Evolutionary conservation across 2,329 filamentous ascomycete genomes (phyloP), one percentile per base, ranked within the genome.

Genomic region (Microsporum ferrugineum): DNA sequence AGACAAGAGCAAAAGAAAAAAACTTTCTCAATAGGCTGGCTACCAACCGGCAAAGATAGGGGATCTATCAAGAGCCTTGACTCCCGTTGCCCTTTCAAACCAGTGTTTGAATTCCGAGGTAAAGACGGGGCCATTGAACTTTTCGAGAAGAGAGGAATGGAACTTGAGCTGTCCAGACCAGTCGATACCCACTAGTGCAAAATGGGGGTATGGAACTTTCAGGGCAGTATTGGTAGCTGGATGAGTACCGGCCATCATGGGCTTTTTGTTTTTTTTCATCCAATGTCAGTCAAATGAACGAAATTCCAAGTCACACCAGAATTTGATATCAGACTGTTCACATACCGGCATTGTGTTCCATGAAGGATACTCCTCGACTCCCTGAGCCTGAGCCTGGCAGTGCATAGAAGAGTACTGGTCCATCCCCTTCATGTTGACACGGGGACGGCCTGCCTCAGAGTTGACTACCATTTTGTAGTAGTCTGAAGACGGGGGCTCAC

Each of bases 101-200:
- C 60, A 49, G 12, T 62, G 57, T 38, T 62, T 63, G 12, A 63
- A 33, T 29, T 65, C 62, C 3, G 57, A 41, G 23, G 60, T 60
- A 38, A 65, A 63, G 23, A 65, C 49, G 33, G 60, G 49, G 27
- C 58, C 62, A 17, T 43, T 59, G 57, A 59, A 59, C 49, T 49
- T 59, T 41, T 59, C 58, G 58, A 65, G 53, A 36, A 58, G 60
- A 23, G 63, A 65, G 5, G 62, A 59, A 31, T 63, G 60, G 27
- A 58, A 59, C 49, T 49, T 60, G 38, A 65, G 57, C n/a, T 55
- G 51, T 58, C 63, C 63, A 10, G 43, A 55, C 23, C 60, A 53
- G 34, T 65, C 62, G 59, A 65, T 61, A 3, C 60, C 62, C 23
- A 65, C 59, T 31, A 63, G 29, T 8, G 63, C 63, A 60, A 61